Percentiles rank a stretch among this genome's conserved stretches.
Conservation (phyloP, 768 basidiomycete species). For the Tricholoma saponaceum region DNA sequence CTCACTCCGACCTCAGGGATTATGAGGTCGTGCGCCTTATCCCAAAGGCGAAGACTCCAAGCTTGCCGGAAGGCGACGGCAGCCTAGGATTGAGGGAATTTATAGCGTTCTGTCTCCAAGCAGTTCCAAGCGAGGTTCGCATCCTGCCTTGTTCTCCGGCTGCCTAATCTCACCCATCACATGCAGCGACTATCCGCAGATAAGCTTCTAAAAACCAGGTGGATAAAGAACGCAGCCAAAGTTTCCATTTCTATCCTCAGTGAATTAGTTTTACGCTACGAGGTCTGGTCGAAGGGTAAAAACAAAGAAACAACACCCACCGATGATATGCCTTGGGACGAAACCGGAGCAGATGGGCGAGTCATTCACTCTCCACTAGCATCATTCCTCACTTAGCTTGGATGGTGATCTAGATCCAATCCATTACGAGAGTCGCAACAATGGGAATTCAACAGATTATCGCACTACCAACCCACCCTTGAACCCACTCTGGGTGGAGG, state of each 20-base stretch:
- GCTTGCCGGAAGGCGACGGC: conserved; percentile 72
- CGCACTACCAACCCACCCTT: conserved; percentile 39
- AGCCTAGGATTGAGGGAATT: conserved; percentile 88
- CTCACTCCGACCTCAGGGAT: conserved; percentile 84
- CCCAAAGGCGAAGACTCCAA: conserved; percentile 78
- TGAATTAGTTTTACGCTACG: conserved; percentile 78
- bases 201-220: conserved; percentile 81
- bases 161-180: conserved; percentile 2
- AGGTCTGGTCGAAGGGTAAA: conserved; percentile 62
- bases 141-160: neutral
- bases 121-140: conserved; percentile 73
- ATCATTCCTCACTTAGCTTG: neutral
- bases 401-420: conserved; percentile 9
- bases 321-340: conserved; percentile 68
- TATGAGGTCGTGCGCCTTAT: conserved; percentile 88
- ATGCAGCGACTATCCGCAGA: conserved; percentile 82
- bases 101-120: conserved; percentile 75
- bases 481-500: conserved; percentile 21
- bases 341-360: conserved; percentile 57
- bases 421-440: conserved; percentile 21
- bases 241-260: conserved; percentile 62
- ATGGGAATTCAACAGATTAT: conserved; percentile 65
- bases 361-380: conserved; percentile 11
- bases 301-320: conserved; percentile 53
- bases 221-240: conserved; percentile 80